Conservation (phyloP, 106 monocot species). For the Apostasia ramifera region DNA sequence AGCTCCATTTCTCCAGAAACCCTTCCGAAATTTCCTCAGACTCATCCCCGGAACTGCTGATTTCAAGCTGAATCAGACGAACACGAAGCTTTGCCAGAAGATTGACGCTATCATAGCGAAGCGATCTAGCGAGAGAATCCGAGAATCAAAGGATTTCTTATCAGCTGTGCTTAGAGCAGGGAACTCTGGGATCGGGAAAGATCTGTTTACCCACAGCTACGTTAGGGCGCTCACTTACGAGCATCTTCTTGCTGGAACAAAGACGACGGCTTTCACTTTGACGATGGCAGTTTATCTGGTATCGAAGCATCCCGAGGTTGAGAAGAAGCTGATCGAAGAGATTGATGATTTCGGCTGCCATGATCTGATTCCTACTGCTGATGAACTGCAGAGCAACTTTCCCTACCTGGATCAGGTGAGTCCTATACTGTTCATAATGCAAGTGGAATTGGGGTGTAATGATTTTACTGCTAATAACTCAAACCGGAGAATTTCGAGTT, state of each 20-base stretch:
- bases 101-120: conserved; percentile 43
- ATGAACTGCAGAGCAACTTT: conserved; percentile 51
- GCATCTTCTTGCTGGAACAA: conserved; percentile 82
- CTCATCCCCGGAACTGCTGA: conserved; percentile 50
- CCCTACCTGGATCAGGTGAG: conserved; percentile 88
- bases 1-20: conserved; percentile 39
- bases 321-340: conserved; percentile 65
- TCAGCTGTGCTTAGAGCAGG: conserved; percentile 52
- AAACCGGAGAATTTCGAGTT: no score
- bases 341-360: conserved; percentile 48
- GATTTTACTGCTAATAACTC: no score
- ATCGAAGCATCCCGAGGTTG: conserved; percentile 59
- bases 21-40: conserved; percentile 31
- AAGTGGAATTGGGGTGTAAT: no score
- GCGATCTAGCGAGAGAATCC: conserved; percentile 11
- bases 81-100: conserved; percentile 25
- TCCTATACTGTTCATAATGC: not conserved
- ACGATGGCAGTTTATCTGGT: conserved; percentile 59
- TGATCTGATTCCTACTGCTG: conserved; percentile 28
- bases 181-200: conserved; percentile 17
- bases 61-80: conserved; percentile 29
- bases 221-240: conserved; percentile 71
- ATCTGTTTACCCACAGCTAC: conserved; percentile 51
- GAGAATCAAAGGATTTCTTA: conserved; percentile 38
- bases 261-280: conserved; percentile 73